A percentile compares a stretch with the other conserved stretches of the same genome.
Evolutionary conservation across 192 early-diverging fungal genomes (phyloP).

Genomic region (Dimargaris verticillata): DNA sequence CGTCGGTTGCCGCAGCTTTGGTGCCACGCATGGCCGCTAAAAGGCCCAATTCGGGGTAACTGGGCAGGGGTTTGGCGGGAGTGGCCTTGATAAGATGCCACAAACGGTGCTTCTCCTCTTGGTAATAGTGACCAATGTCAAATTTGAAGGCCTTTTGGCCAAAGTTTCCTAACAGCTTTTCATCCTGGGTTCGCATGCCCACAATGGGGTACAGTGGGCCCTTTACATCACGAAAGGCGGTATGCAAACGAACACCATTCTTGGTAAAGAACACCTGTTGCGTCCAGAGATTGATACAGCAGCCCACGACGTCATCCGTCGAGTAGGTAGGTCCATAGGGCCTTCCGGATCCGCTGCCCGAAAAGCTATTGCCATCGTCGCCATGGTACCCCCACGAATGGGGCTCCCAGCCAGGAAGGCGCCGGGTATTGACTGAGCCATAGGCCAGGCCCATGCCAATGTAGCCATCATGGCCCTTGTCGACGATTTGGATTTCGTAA

Average conservation of each 20-base stretch:
- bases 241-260: constrained; percentile 60
- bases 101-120: constrained; percentile 10
- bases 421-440: constrained; percentile 28
- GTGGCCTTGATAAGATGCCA: not conserved
- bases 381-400: constrained; percentile 94
- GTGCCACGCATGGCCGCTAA: not conserved
- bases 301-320: constrained; percentile 89
- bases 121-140: constrained; percentile 28
- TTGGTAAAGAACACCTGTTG: constrained; percentile 76
- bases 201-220: constrained; percentile 34
- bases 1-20: not conserved
- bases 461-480: constrained; percentile 77
- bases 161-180: constrained; percentile 41
- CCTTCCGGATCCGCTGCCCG: constrained; percentile 52
- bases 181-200: constrained; percentile 39
- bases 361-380: constrained; percentile 80
- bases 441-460: constrained; percentile 81
- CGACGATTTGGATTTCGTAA: constrained; percentile 70
- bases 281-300: constrained; percentile 71
- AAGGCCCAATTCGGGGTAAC: not conserved
- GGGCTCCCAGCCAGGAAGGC: constrained; percentile 83
- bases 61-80: constrained; percentile 2
- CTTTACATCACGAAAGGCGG: constrained; percentile 32
- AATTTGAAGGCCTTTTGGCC: constrained; percentile 38
- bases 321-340: constrained; percentile 76